These are phyloP conservation scores for Santalum album DNA, from an alignment of 164 flowering plant species.

Conservation along the genomic window DNA sequence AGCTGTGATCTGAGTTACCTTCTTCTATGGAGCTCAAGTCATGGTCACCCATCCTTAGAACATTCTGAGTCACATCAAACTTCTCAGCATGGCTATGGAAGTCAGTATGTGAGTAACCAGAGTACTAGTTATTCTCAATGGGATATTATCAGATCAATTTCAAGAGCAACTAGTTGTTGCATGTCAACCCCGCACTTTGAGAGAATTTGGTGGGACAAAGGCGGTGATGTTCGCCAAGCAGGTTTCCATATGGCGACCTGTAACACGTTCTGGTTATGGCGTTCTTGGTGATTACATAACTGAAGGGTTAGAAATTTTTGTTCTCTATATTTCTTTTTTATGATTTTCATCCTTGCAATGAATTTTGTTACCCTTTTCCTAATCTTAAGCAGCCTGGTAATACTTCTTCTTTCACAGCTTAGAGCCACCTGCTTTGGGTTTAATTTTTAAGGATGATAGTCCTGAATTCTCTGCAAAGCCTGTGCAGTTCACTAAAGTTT, in stretches of 20 bases:
- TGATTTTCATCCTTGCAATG: neutral
- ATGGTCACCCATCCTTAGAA: slow-evolving; percentile 20
- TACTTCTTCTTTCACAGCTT: slow-evolving; percentile 40
- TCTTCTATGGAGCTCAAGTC: slow-evolving; percentile 50
- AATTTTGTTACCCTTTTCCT: neutral
- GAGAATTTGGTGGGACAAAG: slow-evolving; percentile 98
- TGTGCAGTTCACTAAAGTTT: slow-evolving; percentile 79
- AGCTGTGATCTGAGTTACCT: slow-evolving; percentile 56
- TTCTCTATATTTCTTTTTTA: slow-evolving; percentile 1
- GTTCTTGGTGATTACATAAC: slow-evolving; percentile 89
- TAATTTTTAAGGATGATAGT: slow-evolving; percentile 61
- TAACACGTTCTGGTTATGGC: slow-evolving; percentile 73
- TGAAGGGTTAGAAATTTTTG: slow-evolving; percentile 66
- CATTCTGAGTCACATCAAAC: slow-evolving; percentile 22
- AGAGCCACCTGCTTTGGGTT: slow-evolving; percentile 92
- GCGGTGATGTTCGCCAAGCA: slow-evolving; percentile 71
- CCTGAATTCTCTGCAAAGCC: slow-evolving; percentile 82
- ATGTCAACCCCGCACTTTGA: slow-evolving; percentile 88
- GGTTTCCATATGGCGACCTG: slow-evolving; percentile 95
- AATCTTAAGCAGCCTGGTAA: neutral
- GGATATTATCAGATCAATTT: slow-evolving; percentile 74
- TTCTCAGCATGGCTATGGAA: slow-evolving; percentile 17
- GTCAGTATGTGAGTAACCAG: slow-evolving; percentile 27
- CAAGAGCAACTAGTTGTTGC: slow-evolving; percentile 51
- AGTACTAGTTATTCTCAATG: slow-evolving; percentile 56